phyloP scores from a whole-genome alignment of 805 yeast genomes.

The Zygotorulaspora sp. region DNA sequence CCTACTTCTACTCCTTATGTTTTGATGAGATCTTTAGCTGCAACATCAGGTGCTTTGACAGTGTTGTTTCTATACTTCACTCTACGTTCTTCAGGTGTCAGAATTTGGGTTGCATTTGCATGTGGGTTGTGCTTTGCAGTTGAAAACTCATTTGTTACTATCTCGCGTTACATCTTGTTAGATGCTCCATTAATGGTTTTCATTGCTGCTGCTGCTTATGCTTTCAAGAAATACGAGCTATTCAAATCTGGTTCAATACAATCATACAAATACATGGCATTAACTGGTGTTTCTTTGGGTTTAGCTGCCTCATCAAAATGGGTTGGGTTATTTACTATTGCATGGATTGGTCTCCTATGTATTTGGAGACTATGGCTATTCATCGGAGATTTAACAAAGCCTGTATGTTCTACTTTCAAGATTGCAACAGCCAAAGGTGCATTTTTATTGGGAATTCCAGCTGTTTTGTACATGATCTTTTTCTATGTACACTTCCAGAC shows the following conservation, averaged over 20 bases:
- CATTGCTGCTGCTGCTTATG: conserved; percentile 65
- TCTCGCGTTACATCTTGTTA: conserved; percentile 67
- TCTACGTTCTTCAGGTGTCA: conserved; percentile 65
- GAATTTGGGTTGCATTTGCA: conserved; percentile 56
- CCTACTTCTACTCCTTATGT: conserved; percentile 59
- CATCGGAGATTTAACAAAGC: conserved; percentile 61
- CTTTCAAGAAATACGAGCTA: conserved; percentile 61
- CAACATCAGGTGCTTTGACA: conserved; percentile 63
- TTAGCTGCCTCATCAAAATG: conserved; percentile 72
- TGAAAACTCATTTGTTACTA: conserved; percentile 66
- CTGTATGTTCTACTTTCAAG: conserved; percentile 40
- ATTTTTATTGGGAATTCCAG: conserved; percentile 55
- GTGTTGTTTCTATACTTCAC: conserved; percentile 63
- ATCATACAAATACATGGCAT: conserved; percentile 57
- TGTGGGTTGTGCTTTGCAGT: conserved; percentile 52
- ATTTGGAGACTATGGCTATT: conserved; percentile 63
- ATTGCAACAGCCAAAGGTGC: conserved; percentile 51
- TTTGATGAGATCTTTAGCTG: conserved; percentile 67
- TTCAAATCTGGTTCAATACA: conserved; percentile 53
- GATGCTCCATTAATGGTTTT: conserved; percentile 76
- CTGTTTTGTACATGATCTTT: conserved; percentile 48
- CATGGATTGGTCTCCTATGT: conserved; percentile 68
- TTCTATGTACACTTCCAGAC: conserved; percentile 61
- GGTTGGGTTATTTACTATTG: conserved; percentile 79
- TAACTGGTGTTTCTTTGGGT: conserved; percentile 69